phyloP scores from a whole-genome alignment of 2,329 filamentous ascomycete genomes.

The Rugonectria rugulosa region DNA sequence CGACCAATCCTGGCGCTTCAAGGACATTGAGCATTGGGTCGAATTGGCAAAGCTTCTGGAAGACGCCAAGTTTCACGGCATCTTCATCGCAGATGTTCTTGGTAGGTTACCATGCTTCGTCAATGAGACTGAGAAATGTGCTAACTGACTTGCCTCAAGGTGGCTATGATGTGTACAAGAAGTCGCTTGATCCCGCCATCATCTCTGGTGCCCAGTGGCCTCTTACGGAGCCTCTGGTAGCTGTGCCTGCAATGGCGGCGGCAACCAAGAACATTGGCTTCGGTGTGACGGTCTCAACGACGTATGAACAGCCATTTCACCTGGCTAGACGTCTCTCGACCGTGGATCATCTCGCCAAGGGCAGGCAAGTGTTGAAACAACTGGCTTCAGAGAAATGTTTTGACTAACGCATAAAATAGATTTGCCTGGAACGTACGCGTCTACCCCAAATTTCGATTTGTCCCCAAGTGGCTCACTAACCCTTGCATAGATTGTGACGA shows the following conservation, averaged over 20 bases:
- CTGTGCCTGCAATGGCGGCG: slow-evolving; percentile 74
- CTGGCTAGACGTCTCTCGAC: slow-evolving; percentile 71
- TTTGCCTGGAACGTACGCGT: slow-evolving; percentile 63
- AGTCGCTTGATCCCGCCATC: slow-evolving; percentile 65
- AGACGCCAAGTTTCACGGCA: slow-evolving; percentile 68
- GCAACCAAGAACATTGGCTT: slow-evolving; percentile 73
- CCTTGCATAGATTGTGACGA: slow-evolving; percentile 64
- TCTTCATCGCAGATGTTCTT: slow-evolving; percentile 73
- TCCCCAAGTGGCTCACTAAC: slow-evolving; percentile 43
- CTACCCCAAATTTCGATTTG: neutral
- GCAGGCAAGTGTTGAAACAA: slow-evolving; percentile 49
- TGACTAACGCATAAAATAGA: slow-evolving; percentile 38
- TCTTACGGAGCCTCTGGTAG: slow-evolving; percentile 71
- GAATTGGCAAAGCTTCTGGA: slow-evolving; percentile 67
- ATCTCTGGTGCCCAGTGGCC: slow-evolving; percentile 74
- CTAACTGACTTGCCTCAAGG: slow-evolving; percentile 43
- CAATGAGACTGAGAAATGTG: accelerated
- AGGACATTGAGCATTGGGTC: slow-evolving; percentile 67
- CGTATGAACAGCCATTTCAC: slow-evolving; percentile 76
- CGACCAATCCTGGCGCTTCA: slow-evolving; percentile 69
- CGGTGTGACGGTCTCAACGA: slow-evolving; percentile 74
- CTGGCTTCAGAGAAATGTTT: neutral
- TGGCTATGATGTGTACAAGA: slow-evolving; percentile 75
- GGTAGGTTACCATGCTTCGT: slow-evolving; percentile 40
- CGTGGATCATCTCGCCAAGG: slow-evolving; percentile 71